Base-by-base conservation (phyloP, 2,329 filamentous ascomycete species). In the Pseudocercospora pini-densiflorae region DNA sequence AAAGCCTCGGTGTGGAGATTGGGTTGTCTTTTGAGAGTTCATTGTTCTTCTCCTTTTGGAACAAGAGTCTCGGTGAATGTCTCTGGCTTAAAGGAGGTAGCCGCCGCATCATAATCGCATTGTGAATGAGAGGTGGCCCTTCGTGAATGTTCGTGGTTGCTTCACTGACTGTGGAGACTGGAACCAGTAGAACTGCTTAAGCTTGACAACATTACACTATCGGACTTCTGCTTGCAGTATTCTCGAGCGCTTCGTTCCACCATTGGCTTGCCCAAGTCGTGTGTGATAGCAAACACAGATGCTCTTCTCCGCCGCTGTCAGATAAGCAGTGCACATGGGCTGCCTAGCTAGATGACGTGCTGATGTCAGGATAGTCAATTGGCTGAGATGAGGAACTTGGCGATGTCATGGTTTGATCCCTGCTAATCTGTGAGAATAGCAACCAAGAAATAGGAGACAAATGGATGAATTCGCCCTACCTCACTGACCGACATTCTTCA, bases 281-380 rank as follows among this genome's bases (percentile, higher is more conserved):
- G 51, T 55, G 14, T 33, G 7, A 27, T 55, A 4, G 10, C 21
- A 31, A 53, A 24, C 4, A 16, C 19, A 53, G 49, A 53, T 53
- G 21, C 24, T n/a, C 24, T 33, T 31, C 23, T 55, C 10, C 23
- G 19, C 27, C 51, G 51, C 23, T 31, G 24, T 55, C 51, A 31
- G 24, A 55, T 55, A 27, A 27, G 16, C 23, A 33, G 51, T 16
- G 51, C 16, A 16, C 51, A 55, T 55, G 51, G 51, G 51, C 27
- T 55, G 51, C 51, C 51, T 19, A 55, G 51, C 16, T n/a, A 27
- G 51, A 55, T 55, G 51, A 55, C 51, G 51, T 55, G 51, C 51
- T 23, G 19, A 31, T n/a, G 51, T 55, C 51, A 31, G 51, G 51
- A 55, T 55, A 3, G 27, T 21, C 51, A 55, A n/a, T 31, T 29